A percentile compares a stretch with the other conserved stretches of the same genome.
Evolutionary conservation across 2,329 filamentous ascomycete species (phyloP).

Genomic region (Scedosporium apiospermum): DNA sequence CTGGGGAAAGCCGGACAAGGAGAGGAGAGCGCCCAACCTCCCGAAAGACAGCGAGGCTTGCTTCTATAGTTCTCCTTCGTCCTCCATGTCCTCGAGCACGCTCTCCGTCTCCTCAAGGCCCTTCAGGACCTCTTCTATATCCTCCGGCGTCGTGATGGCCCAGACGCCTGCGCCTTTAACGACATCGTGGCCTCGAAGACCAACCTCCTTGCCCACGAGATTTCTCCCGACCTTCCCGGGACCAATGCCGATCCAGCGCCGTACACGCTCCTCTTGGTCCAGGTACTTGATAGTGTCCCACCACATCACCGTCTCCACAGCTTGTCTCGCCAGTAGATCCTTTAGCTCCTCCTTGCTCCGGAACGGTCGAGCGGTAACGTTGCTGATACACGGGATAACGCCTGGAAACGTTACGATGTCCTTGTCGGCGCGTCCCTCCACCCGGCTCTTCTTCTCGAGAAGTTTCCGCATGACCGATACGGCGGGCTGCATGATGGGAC

Average conservation of each 20-base stretch:
- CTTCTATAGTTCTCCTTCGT: constrained; percentile 7
- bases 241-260: constrained; percentile 83
- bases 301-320: constrained; percentile 88
- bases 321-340: constrained; percentile 69
- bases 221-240: constrained; percentile 91
- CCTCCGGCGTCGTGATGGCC: constrained; percentile 74
- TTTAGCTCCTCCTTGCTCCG: constrained; percentile 63
- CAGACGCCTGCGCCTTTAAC: constrained; percentile 88
- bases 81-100: constrained; percentile 38
- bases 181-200: constrained; percentile 66
- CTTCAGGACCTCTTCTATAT: constrained; percentile 59
- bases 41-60: no score
- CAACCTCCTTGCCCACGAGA: constrained; percentile 89
- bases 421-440: constrained; percentile 41
- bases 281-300: constrained; percentile 89
- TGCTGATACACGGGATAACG: constrained; percentile 69
- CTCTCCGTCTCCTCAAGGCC: constrained; percentile 56
- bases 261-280: constrained; percentile 71
- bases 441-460: constrained; percentile 49
- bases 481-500: constrained; percentile 82
- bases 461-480: constrained; percentile 62
- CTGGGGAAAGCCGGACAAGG: neutral
- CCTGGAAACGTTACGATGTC: constrained; percentile 70
- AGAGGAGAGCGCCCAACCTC: neutral
- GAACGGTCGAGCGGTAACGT: constrained; percentile 76